A percentile compares a stretch with the other conserved stretches of the same genome.
These are phyloP conservation scores for Ganoderma sinense DNA, from an alignment of 1,284 basidiomycete species.

Conservation along the genomic window DNA sequence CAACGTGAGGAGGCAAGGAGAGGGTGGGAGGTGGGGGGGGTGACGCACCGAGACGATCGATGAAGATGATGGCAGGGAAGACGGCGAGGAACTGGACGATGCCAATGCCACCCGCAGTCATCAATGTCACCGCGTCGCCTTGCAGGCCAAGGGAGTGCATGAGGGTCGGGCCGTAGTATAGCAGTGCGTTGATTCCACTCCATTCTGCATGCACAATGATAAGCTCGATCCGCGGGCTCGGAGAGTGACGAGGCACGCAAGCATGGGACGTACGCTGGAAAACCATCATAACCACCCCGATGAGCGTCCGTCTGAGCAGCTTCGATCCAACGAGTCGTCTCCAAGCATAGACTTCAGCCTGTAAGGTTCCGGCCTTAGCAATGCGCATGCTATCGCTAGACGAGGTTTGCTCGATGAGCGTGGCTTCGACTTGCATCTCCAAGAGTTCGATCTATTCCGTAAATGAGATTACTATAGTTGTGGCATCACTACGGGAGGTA, in stretches of 20 bases:
- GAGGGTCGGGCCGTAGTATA: constrained; percentile 84
- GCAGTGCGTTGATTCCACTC: constrained; percentile 83
- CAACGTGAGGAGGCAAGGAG: not conserved
- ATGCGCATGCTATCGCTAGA: constrained; percentile 15
- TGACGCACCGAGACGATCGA: constrained; percentile 74
- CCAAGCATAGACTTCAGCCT: constrained; percentile 60
- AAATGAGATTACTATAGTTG: not conserved
- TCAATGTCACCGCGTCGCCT: constrained; percentile 58
- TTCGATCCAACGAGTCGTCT: constrained; percentile 56
- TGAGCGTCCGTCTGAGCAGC: constrained; percentile 65
- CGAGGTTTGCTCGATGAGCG: constrained; percentile 50
- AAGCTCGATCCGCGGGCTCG: constrained; percentile 2
- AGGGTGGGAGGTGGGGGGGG: not conserved
- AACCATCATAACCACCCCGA: constrained; percentile 78
- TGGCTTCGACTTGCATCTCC: constrained; percentile 74
- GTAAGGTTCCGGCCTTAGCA: constrained; percentile 35
- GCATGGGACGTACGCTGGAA: constrained; percentile 70
- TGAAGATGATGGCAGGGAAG: constrained; percentile 73
- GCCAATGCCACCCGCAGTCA: constrained; percentile 82
- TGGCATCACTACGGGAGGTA: not conserved
- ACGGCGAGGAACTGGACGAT: constrained; percentile 81
- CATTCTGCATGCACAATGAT: constrained; percentile 59
- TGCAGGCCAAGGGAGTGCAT: constrained; percentile 69
- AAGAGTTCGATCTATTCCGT: constrained; percentile 65
- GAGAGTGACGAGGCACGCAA: not conserved